Percentiles rank a stretch among this genome's conserved stretches.
Evolutionary conservation across 129 eudicot genomes (phyloP).

Genomic region (Arctium minus): DNA sequence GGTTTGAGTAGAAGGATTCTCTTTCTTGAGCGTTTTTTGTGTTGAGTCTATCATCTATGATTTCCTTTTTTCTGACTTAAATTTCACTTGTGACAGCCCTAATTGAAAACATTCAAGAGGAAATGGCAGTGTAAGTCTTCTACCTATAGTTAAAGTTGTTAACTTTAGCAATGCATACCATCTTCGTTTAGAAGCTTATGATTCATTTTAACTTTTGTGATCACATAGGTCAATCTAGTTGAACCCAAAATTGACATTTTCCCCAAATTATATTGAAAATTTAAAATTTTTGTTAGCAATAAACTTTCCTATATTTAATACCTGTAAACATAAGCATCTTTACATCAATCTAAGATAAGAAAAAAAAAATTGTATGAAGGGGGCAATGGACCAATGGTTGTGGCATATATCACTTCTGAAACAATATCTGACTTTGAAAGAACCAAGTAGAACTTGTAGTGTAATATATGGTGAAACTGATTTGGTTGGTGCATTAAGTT

Average conservation of each 20-base stretch:
- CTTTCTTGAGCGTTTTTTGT: background rate
- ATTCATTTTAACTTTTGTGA: background rate
- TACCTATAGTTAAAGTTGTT: conserved; percentile 5
- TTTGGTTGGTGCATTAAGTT: background rate
- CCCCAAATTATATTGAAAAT: background rate
- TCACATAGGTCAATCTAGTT: background rate
- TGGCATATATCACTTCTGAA: background rate
- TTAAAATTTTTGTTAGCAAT: background rate
- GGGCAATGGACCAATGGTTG: background rate
- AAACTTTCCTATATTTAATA: background rate
- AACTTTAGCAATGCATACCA: conserved; percentile 1
- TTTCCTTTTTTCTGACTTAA: background rate
- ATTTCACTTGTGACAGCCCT: conserved; percentile 15
- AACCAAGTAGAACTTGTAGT: background rate
- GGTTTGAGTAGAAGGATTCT: background rate
- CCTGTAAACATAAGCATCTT: background rate
- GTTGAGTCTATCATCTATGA: background rate
- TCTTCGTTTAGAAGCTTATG: background rate
- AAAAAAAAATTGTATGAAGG: too few species aligned
- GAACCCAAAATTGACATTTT: background rate
- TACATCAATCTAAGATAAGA: background rate
- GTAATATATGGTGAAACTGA: background rate
- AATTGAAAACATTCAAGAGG: background rate
- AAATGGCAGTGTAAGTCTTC: conserved; percentile 30
- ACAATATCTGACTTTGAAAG: background rate